A percentile compares a stretch with the other conserved stretches of the same genome.
phyloP scores from a whole-genome alignment of 1,284 basidiomycete genomes.

The Apiotrichum laibachii region DNA sequence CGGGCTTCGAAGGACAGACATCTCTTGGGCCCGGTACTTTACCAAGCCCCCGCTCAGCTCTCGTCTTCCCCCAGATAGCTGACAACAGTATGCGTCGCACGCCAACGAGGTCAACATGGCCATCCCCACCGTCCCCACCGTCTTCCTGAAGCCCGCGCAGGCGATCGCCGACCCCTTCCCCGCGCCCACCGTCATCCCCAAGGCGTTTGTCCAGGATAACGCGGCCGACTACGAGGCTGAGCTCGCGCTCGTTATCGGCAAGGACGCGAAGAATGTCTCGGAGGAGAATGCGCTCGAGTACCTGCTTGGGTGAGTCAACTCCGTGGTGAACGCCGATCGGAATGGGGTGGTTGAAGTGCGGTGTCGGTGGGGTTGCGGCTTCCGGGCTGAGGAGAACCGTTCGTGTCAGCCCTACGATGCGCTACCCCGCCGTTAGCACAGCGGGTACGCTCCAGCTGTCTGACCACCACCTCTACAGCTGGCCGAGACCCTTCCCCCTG shows the following conservation, averaged over 20 bases:
- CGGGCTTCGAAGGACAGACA: no score
- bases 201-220: slow-evolving; percentile 61
- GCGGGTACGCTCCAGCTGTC: no score
- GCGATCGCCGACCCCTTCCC: slow-evolving; percentile 42
- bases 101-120: slow-evolving; percentile 45
- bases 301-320: slow-evolving; percentile 58
- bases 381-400: background rate
- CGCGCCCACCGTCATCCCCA: slow-evolving; percentile 38
- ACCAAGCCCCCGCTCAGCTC: no score
- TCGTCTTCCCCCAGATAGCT: slow-evolving; percentile 1
- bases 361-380: background rate
- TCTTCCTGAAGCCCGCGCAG: slow-evolving; percentile 45
- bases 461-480: no score
- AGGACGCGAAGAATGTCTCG: slow-evolving; percentile 70
- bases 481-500: no score
- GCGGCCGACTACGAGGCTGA: slow-evolving; percentile 87
- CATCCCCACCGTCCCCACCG: slow-evolving; percentile 38
- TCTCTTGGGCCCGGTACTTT: no score
- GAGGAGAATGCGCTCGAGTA: slow-evolving; percentile 76
- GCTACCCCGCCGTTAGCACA: no score
- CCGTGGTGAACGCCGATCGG: no score
- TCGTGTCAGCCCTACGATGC: no score
- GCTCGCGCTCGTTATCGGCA: slow-evolving; percentile 79
- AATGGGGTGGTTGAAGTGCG: slow-evolving; percentile 39
- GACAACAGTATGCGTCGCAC: slow-evolving; percentile 47